Percentiles rank a stretch among this genome's conserved stretches.
Conservation (phyloP, 352 stramenopile species). For the Pythium myriotylum region DNA sequence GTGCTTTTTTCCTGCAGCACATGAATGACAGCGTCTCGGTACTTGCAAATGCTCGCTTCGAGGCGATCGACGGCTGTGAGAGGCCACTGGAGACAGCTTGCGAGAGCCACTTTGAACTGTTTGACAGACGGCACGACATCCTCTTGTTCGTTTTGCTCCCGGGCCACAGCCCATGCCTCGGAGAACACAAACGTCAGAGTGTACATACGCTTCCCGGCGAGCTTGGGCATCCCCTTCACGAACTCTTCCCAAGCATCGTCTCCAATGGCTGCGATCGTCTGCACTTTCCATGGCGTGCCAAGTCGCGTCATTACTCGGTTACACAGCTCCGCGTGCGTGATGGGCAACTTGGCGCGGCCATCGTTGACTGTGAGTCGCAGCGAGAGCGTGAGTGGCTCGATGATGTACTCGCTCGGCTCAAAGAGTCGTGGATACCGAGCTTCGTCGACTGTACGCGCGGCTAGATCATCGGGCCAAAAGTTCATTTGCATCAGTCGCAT, state of each 20-base stretch:
- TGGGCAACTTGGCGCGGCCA: constrained; percentile 71
- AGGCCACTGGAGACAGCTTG: constrained; percentile 81
- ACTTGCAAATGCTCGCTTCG: constrained; percentile 61
- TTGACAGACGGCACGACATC: constrained; percentile 69
- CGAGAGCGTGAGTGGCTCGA: constrained; percentile 72
- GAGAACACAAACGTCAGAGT: constrained; percentile 86
- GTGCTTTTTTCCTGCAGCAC: constrained; percentile 88
- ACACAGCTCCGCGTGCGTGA: constrained; percentile 79
- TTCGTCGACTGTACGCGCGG: constrained; percentile 20
- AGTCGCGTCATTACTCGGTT: constrained; percentile 69
- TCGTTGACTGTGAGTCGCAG: constrained; percentile 87
- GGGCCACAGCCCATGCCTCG: constrained; percentile 78
- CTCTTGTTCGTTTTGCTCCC: constrained; percentile 76
- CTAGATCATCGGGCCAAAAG: constrained; percentile 40
- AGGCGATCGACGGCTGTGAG: constrained; percentile 61
- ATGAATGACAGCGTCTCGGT: constrained; percentile 78
- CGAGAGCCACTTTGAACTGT: constrained; percentile 74
- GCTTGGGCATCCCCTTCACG: constrained; percentile 65
- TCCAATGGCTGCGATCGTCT: constrained; percentile 74
- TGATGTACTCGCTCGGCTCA: constrained; percentile 57
- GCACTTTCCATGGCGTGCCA: constrained; percentile 76
- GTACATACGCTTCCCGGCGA: constrained; percentile 76
- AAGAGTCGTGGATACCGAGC: constrained; percentile 39
- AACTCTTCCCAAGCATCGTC: constrained; percentile 74
- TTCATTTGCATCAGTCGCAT: constrained; percentile 69